Percentiles rank a stretch among this genome's conserved stretches.
Conservation (phyloP, 371 early-diverging fungal genomes). For the Nematocida parisii region DNA sequence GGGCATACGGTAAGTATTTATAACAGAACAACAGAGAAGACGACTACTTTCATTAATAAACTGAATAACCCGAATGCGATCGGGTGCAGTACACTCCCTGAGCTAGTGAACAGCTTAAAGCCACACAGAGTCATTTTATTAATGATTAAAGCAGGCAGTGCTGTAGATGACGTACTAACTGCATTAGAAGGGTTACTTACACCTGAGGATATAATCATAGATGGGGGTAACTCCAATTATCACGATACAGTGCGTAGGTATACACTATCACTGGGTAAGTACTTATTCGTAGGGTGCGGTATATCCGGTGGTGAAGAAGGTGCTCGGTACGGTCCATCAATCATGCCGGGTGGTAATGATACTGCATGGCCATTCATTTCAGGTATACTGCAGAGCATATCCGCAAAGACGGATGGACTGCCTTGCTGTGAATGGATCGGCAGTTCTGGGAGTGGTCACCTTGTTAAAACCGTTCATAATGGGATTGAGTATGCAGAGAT, state of each 20-base stretch:
- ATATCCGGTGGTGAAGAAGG: slow-evolving; percentile 99
- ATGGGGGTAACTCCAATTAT: slow-evolving; percentile 97
- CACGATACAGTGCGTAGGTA: slow-evolving; percentile 86
- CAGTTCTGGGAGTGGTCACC: slow-evolving; percentile 92
- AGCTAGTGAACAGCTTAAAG: slow-evolving; percentile 83
- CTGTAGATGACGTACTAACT: slow-evolving; percentile 88
- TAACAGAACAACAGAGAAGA: slow-evolving; percentile 91
- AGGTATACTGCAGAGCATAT: slow-evolving; percentile 86
- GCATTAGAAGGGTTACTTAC: slow-evolving; percentile 79
- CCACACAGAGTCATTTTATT: slow-evolving; percentile 87
- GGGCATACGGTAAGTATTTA: slow-evolving; percentile 77
- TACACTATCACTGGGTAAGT: slow-evolving; percentile 48
- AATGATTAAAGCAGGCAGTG: slow-evolving; percentile 88
- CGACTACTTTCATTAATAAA: slow-evolving; percentile 75
- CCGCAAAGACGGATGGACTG: slow-evolving; percentile 78
- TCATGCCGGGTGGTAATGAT: slow-evolving; percentile 94
- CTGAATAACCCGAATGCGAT: slow-evolving; percentile 62
- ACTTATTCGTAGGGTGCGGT: slow-evolving; percentile 87
- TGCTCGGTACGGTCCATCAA: slow-evolving; percentile 90
- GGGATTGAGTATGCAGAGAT: slow-evolving; percentile 99
- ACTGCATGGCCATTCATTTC: slow-evolving; percentile 77
- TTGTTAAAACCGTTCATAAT: slow-evolving; percentile 99
- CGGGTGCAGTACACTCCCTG: slow-evolving; percentile 84
- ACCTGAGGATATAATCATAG: slow-evolving; percentile 89
- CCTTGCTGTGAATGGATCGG: slow-evolving; percentile 99